Base-by-base conservation (phyloP, 306 rosid genomes). In the Spatholobus suberectus region DNA sequence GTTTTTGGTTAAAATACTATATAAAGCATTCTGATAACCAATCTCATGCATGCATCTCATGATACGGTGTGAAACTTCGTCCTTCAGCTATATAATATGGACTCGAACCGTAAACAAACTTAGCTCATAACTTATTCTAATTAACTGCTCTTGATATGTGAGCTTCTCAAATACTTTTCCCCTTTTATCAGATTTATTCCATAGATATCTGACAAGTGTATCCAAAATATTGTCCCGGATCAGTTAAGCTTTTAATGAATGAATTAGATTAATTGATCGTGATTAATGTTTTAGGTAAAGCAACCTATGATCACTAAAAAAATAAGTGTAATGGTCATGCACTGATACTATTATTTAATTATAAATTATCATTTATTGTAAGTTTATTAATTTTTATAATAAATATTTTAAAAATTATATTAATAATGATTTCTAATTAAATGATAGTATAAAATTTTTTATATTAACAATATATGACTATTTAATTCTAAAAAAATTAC, bases 221-320 rank as follows among this genome's bases (percentile, higher is more conserved):
- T 66, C 47, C 47, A 66, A 37, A 66, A 35, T 20, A 62, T 27
- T 62, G 40, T 26, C 12, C 40, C 73, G 26, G 23, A 51, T 44
- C 37, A 32, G 21, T 59, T 10, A 80, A 70, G 9, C 38, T 58
- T 6, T 40, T 68, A 3, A 79, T 14, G 57, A 24, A 81, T 5
- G 27, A 65, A 66, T n/a, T n/a, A n/a, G 14, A 13, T 21, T 47
- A 27, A 54, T 40, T 37, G 35, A 54, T 32, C 1, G 37, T 59
- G 49, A 38, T 81, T 38, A 76, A 81, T 14, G 55, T 37, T 47
- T 61, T 71, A 23, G 79, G 44, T 57, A 34, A 21, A 55, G 14
- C 57, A 23, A 34, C 6, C 43, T 9, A 43, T 41, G 55, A 40
- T 26, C 32, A 34, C 49, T 44, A 47, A 5, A 8, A n/a, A n/a